Conservation (phyloP, 2,329 filamentous ascomycete species). For the Diaporthe batatas region DNA sequence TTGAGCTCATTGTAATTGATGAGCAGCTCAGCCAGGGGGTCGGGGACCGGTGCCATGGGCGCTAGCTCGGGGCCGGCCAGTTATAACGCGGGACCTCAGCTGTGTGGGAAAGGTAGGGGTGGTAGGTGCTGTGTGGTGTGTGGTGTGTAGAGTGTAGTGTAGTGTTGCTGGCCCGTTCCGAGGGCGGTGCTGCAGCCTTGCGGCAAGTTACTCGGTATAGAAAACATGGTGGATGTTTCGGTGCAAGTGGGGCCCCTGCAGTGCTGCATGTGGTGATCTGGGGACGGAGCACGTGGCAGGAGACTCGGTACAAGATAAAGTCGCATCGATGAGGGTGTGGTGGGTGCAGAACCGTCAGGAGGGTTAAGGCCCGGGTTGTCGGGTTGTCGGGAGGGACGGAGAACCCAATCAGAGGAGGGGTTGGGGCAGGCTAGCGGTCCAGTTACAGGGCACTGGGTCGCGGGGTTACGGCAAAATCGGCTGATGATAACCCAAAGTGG, state of each 20-base stretch:
- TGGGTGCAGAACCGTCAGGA: slow-evolving; percentile 2
- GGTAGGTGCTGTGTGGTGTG: neutral
- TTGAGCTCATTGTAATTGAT: slow-evolving; percentile 82
- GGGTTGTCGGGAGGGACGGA: slow-evolving; percentile 17
- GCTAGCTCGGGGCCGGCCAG: neutral
- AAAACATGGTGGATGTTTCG: neutral
- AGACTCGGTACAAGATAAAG: too few relatives aligned
- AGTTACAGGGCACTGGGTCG: slow-evolving; percentile 17
- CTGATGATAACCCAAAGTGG: slow-evolving; percentile 38
- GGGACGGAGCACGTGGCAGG: slow-evolving; percentile 27
- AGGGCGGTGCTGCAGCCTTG: neutral
- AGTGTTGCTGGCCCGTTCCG: slow-evolving; percentile 6
- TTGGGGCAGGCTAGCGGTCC: slow-evolving; percentile 15
- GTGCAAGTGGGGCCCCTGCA: slow-evolving; percentile 8
- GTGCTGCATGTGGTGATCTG: slow-evolving; percentile 1
- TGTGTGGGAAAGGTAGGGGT: neutral
- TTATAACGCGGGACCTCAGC: neutral
- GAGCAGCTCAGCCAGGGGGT: slow-evolving; percentile 69
- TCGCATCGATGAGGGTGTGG: neutral
- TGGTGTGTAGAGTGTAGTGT: too few relatives aligned
- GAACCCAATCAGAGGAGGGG: slow-evolving; percentile 31
- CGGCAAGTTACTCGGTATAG: too few relatives aligned
- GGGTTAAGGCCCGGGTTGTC: neutral
- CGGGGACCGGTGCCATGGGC: slow-evolving; percentile 45
- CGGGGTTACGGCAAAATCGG: slow-evolving; percentile 40